phyloP scores from a whole-genome alignment of 441 rosid genomes.

The Pelargonium cotyledonis region DNA sequence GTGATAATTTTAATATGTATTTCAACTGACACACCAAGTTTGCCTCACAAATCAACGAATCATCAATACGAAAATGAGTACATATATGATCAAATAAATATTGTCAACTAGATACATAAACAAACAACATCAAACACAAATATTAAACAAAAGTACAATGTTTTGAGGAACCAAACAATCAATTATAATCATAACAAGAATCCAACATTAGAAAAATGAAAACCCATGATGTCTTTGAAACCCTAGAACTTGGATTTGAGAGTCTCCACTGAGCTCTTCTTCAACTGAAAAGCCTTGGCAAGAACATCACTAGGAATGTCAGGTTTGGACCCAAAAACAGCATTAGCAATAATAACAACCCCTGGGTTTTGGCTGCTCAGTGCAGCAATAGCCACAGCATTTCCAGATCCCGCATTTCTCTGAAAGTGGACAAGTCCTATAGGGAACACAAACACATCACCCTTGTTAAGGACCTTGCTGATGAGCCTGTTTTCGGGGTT shows the following conservation, averaged over 20 bases:
- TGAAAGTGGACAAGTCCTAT: slow-evolving; percentile 5
- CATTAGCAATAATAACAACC: not conserved
- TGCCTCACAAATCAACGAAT: too few relatives aligned
- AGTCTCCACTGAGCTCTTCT: not conserved
- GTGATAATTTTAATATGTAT: too few relatives aligned
- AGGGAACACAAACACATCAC: slow-evolving; percentile 18
- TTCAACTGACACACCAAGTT: too few relatives aligned
- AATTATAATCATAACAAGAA: not conserved
- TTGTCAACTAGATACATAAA: not conserved
- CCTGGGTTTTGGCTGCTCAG: not conserved
- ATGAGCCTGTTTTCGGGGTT: slow-evolving; percentile 17
- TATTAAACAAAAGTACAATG: not conserved
- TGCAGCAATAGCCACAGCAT: not conserved
- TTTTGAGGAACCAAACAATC: not conserved
- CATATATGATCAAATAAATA: too few relatives aligned
- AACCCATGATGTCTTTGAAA: too few relatives aligned
- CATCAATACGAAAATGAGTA: not conserved
- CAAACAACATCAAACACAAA: not conserved
- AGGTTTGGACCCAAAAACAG: not conserved
- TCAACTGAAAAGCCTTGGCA: not conserved
- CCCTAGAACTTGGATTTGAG: not conserved
- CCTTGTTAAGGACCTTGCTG: slow-evolving; percentile 9
- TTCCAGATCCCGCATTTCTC: not conserved
- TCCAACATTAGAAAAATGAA: too few relatives aligned
- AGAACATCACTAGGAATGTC: not conserved